phyloP scores from a whole-genome alignment of 805 yeast genomes.

The Geotrichum ghanense region DNA sequence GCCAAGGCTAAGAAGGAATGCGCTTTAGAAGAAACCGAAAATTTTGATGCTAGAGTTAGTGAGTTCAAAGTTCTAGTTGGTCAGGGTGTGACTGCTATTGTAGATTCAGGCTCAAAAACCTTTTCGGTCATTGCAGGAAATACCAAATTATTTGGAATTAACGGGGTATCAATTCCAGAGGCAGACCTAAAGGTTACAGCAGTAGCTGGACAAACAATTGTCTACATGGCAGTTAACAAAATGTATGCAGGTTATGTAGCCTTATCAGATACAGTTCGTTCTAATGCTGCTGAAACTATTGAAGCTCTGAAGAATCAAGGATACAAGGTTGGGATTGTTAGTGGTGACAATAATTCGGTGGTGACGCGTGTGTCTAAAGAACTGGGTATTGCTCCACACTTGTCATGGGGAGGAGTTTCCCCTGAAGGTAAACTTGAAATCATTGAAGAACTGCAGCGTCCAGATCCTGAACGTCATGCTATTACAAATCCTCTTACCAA shows the following conservation, averaged over 20 bases:
- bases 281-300: constrained; percentile 53
- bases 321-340: constrained; percentile 67
- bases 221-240: constrained; percentile 49
- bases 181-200: neutral
- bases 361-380: constrained; percentile 54
- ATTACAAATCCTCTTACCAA: constrained; percentile 8
- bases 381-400: constrained; percentile 52
- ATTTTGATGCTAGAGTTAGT: constrained; percentile 8
- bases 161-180: neutral
- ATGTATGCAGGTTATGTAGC: constrained; percentile 53
- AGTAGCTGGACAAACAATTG: constrained; percentile 32
- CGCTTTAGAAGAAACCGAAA: constrained; percentile 7
- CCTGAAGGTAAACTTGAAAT: constrained; percentile 70
- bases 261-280: constrained; percentile 55
- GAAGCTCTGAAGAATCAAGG: constrained; percentile 40
- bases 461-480: constrained; percentile 1
- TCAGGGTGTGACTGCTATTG: constrained; percentile 23
- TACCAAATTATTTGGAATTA: constrained; percentile 5
- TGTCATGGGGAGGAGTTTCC: constrained; percentile 63
- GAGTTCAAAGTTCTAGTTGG: constrained; percentile 23
- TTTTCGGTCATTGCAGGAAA: constrained; percentile 46
- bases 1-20: constrained; percentile 23
- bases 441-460: constrained; percentile 42
- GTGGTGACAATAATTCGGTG: constrained; percentile 67
- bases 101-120: constrained; percentile 2